Conservation (phyloP, 2,329 filamentous ascomycete genomes). For the Sporothrix pseudoabietina region DNA sequence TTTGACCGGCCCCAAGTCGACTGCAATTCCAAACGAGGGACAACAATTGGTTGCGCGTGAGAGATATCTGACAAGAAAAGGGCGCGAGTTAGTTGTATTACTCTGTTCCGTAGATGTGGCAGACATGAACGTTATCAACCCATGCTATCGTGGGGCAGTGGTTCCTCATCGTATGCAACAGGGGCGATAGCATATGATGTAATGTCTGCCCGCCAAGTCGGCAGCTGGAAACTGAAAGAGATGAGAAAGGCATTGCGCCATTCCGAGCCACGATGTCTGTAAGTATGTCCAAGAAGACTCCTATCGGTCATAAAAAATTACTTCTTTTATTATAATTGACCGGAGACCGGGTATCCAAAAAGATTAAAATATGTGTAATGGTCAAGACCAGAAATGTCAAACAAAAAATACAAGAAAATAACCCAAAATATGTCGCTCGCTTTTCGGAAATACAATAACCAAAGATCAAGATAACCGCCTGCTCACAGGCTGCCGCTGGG, state of each 20-base stretch:
- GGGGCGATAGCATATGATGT: not conserved
- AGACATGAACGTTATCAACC: not conserved
- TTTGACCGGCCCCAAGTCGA: not conserved
- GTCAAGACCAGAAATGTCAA: not conserved
- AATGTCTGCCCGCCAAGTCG: no score
- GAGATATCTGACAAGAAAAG: not conserved
- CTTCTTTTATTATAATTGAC: not conserved
- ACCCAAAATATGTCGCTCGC: not conserved
- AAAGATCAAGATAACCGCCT: not conserved
- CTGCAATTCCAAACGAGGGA: not conserved
- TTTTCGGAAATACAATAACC: not conserved
- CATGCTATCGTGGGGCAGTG: not conserved
- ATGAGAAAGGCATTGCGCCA: not conserved
- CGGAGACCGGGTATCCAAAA: slow-evolving; percentile 7
- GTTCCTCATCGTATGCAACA: not conserved
- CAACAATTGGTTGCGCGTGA: not conserved
- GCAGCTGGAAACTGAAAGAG: no score
- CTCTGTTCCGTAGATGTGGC: not conserved
- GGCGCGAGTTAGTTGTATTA: not conserved
- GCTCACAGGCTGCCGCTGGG: not conserved
- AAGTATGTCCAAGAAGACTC: not conserved
- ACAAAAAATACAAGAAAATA: not conserved
- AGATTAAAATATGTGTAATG: not conserved
- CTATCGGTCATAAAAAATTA: not conserved
- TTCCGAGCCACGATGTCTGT: no score